Conservation (phyloP, 2,329 filamentous ascomycete genomes). For the Clonostachys byssicola region DNA sequence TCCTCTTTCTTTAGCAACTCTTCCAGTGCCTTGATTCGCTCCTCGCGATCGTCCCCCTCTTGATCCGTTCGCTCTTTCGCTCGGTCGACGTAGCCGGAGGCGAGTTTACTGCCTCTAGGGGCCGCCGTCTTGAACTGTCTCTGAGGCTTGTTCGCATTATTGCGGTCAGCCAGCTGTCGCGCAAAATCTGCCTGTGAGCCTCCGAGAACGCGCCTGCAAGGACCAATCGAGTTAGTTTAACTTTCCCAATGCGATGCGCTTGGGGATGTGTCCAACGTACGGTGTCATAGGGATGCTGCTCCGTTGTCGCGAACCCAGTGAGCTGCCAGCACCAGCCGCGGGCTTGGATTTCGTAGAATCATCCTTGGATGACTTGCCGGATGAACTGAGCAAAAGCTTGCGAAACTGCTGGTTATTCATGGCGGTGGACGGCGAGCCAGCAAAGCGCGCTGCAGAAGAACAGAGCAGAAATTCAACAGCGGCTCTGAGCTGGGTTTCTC, state of each 20-base stretch:
- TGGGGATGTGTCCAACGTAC: conserved; percentile 39
- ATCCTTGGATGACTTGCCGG: no score
- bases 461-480: no score
- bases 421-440: neutral
- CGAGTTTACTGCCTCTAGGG: conserved; percentile 79
- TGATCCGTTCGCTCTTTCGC: conserved; percentile 58
- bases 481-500: neutral
- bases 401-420: conserved; percentile 99
- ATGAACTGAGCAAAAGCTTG: conserved; percentile 58
- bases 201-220: conserved; percentile 56
- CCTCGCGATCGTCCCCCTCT: conserved; percentile 49
- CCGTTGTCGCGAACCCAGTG: conserved; percentile 73
- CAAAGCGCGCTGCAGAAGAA: no score
- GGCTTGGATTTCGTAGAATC: conserved; percentile 8
- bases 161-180: conserved; percentile 76
- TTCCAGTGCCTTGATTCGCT: conserved; percentile 73
- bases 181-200: conserved; percentile 66
- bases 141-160: conserved; percentile 45
- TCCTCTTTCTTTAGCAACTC: conserved; percentile 78
- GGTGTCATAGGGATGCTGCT: conserved; percentile 93
- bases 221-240: conserved; percentile 11
- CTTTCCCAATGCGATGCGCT: neutral
- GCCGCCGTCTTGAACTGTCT: conserved; percentile 77
- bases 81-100: conserved; percentile 80
- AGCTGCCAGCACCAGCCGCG: conserved; percentile 26